A percentile compares a stretch with the other conserved stretches of the same genome.
Evolutionary conservation across 805 yeast genomes (phyloP).

Genomic region (Starmera dryadoides): DNA sequence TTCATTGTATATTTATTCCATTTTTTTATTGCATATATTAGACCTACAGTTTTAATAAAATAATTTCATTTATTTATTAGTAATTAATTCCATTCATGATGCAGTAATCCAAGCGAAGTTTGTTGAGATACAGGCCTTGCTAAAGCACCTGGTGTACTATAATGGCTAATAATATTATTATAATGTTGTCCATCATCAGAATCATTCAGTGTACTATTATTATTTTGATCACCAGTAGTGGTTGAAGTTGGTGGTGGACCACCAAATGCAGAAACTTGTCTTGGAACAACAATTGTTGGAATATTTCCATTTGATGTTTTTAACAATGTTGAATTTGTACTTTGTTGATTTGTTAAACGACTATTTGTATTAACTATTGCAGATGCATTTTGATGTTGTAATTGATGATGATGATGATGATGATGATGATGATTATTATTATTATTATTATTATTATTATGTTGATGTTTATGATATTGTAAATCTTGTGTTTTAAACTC

Average conservation of each 20-base stretch:
- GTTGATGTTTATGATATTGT: neutral
- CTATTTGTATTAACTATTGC: neutral
- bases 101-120: neutral
- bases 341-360: too few species aligned
- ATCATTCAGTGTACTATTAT: too few species aligned
- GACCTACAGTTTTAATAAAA: too few species aligned
- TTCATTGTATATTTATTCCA: neutral
- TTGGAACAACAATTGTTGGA: neutral
- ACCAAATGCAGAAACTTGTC: neutral
- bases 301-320: neutral
- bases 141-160: constrained; percentile 15
- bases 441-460: neutral
- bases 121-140: constrained; percentile 8
- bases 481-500: neutral
- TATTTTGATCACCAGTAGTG: neutral
- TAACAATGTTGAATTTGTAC: too few species aligned
- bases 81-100: constrained; percentile 13
- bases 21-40: neutral
- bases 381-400: neutral
- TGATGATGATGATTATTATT: neutral
- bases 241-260: constrained; percentile 1
- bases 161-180: constrained; percentile 12
- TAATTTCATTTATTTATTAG: too few species aligned
- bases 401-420: neutral
- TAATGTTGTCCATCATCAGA: constrained; percentile 1